Percentiles rank a stretch among this genome's conserved stretches.
Conservation (phyloP, 106 monocot genomes). For the Vanilla planifolia region DNA sequence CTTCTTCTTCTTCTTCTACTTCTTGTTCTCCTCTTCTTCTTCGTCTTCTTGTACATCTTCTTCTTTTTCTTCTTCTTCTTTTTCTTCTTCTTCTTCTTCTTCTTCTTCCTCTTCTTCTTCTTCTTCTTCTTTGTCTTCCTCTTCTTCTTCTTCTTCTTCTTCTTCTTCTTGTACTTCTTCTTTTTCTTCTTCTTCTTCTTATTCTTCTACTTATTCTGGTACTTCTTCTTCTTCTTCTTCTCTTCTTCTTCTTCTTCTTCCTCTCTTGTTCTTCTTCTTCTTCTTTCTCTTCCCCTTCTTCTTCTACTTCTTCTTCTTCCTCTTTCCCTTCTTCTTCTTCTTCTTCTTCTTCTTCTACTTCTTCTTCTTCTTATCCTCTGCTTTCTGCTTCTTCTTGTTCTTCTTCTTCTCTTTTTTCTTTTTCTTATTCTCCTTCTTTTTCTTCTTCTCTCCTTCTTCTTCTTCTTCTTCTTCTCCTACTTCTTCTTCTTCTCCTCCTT, state of each 20-base stretch:
- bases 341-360: not conserved
- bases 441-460: not conserved
- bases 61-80: not conserved
- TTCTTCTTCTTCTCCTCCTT: no score
- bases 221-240: not conserved
- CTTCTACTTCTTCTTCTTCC: no score
- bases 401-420: not conserved
- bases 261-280: no score
- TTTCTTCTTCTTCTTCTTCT: not conserved
- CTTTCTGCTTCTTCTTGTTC: no score
- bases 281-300: no score
- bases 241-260: not conserved
- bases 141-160: not conserved
- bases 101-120: not conserved
- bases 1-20: not conserved
- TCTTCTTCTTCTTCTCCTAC: no score
- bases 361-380: no score
- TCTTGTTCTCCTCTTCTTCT: no score
- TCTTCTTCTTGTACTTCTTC: not conserved
- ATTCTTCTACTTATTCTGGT: no score
- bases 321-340: not conserved
- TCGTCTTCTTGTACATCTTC: not conserved
- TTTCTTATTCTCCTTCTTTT: not conserved
- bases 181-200: no score
- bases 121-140: no score